Conservation (phyloP, 805 yeast species). For the Kodamaea jinghongensis region DNA sequence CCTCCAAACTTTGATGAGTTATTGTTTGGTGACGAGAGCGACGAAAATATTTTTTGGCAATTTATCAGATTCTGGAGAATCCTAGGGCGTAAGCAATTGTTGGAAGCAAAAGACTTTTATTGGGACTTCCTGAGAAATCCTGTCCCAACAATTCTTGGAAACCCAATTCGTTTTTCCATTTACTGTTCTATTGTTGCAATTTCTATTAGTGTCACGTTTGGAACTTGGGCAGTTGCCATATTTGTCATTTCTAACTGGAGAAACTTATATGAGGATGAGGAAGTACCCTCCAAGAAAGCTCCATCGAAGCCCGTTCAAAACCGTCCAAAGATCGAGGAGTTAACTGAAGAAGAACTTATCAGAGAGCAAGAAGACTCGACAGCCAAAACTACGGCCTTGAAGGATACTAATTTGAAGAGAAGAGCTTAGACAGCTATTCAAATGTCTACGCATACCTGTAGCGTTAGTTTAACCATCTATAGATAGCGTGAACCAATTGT, state of each 20-base stretch:
- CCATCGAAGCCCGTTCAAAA: background rate
- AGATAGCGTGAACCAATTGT: too few relatives aligned
- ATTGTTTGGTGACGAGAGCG: constrained; percentile 17
- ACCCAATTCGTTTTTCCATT: constrained; percentile 51
- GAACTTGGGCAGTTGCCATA: constrained; percentile 37
- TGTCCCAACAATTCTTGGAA: constrained; percentile 35
- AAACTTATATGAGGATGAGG: constrained; percentile 12
- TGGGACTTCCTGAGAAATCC: constrained; percentile 46
- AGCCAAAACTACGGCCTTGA: constrained; percentile 1
- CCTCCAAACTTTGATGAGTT: constrained; percentile 40
- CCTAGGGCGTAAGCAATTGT: constrained; percentile 18
- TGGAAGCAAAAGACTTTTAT: constrained; percentile 31
- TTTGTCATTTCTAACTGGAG: constrained; percentile 18
- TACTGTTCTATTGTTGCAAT: constrained; percentile 44
- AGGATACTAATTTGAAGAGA: background rate
- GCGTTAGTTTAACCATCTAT: too few relatives aligned
- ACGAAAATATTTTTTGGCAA: constrained; percentile 13
- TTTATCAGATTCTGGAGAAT: constrained; percentile 16
- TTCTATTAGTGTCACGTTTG: constrained; percentile 42
- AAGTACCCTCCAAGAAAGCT: background rate
- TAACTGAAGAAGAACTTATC: background rate
- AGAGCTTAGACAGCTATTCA: too few relatives aligned
- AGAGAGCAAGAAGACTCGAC: background rate
- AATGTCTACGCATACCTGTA: too few relatives aligned
- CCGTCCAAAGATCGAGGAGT: constrained; percentile 3